Evolutionary conservation across 1,284 basidiomycete species (phyloP).

Genomic region (Marasmius oreades): DNA sequence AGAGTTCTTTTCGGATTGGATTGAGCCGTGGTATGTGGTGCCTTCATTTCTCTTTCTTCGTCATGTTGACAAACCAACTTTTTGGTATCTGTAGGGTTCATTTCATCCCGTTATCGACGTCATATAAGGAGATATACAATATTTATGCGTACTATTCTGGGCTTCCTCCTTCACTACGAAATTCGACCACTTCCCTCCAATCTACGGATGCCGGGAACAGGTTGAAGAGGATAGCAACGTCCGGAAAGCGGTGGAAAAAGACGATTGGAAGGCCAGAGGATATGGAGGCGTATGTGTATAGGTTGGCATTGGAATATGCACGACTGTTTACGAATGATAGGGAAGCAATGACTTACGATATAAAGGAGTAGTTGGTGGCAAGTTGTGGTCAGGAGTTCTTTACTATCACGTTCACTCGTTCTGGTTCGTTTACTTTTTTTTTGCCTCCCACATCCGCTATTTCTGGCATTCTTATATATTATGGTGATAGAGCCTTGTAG

Average conservation of each 20-base stretch:
- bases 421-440: too few species aligned
- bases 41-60: conserved; percentile 6
- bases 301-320: conserved; percentile 87
- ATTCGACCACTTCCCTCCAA: conserved; percentile 55
- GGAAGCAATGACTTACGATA: conserved; percentile 56
- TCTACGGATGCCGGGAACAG: conserved; percentile 68
- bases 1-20: conserved; percentile 86
- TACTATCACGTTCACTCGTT: neutral
- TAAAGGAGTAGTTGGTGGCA: too few species aligned
- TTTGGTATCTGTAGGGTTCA: conserved; percentile 66
- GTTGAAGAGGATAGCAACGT: conserved; percentile 77
- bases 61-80: conserved; percentile 3
- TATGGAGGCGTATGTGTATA: conserved; percentile 92
- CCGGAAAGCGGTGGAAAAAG: conserved; percentile 88
- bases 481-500: too few species aligned
- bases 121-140: conserved; percentile 90
- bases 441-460: too few species aligned
- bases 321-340: conserved; percentile 81
- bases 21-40: conserved; percentile 69
- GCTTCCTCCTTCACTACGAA: conserved; percentile 57
- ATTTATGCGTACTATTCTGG: conserved; percentile 90
- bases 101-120: conserved; percentile 84
- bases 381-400: too few species aligned
- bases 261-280: conserved; percentile 78
- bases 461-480: too few species aligned